Base-by-base conservation (phyloP, 257 asterid genomes). In the Parsonsia alboflavescens region DNA sequence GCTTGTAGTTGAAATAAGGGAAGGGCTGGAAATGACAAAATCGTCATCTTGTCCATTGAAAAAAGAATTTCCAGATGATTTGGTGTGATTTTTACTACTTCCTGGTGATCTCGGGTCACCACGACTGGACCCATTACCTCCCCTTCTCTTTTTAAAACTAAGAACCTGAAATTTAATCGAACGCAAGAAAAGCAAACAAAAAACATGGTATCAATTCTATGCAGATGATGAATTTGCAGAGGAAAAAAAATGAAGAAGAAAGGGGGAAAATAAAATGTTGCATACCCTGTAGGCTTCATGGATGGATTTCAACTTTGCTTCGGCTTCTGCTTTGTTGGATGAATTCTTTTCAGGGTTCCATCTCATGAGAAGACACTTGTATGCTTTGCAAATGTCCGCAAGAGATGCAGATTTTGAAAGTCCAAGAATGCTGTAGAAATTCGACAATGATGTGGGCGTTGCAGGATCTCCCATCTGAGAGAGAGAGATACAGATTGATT, bases 341-440 rank as follows among this genome's bases (percentile, higher is more conserved):
- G 86, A 83, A 69, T 90, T 82, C 76, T 88, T 80, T 65, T 92
- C 97, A 5, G 97, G 97, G 36, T 94, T 94, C 93, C 99, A 91
- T 90, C 80, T 92, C 83, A 49, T 82, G 58, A 82, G 87, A 62
- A 93, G 91, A 50, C 85, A 83, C 72, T 87, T 87, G 85, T 93
- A 90, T 22, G 96, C 96, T 81, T 83, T 94, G 71, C 90, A 75
- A 77, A 92, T 86, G 5, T 92, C 99, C 15, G 86, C 39, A 57
- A 89, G 89, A 79, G 97, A 80, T 70, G 98, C 97, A 57, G 89
- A 74, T 71, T 81, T 89, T 12, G 96, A 74, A 71, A 93, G 84
- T 62, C 92, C 96, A 52, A 91, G 91, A 81, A 88, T 80, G 83
- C 79, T 66, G 75, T 89, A 80, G n/a, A 84, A 86, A 58, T 85